Conservation (phyloP, 441 rosid species). For the Pelargonium australe region DNA sequence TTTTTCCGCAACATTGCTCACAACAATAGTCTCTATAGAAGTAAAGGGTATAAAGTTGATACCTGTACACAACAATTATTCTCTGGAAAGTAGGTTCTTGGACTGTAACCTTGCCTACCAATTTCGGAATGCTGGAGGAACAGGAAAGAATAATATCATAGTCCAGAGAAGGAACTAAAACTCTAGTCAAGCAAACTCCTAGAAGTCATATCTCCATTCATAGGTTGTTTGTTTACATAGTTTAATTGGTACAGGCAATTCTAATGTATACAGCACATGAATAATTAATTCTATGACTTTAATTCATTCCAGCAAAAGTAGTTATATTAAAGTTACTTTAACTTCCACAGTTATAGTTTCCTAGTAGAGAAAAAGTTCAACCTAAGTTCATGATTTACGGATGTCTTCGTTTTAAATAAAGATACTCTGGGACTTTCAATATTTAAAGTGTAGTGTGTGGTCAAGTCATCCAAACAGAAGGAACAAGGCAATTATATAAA, state of each 20-base stretch:
- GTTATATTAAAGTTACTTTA: no score
- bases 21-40: not conserved
- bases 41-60: slow-evolving; percentile 12
- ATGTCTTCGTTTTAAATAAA: no score
- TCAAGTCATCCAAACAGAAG: not conserved
- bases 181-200: slow-evolving; percentile 5
- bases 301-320: not conserved
- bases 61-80: slow-evolving; percentile 93
- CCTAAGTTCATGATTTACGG: no score
- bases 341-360: no score
- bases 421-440: not conserved
- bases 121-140: slow-evolving; percentile 45
- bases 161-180: slow-evolving; percentile 12
- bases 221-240: not conserved
- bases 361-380: no score
- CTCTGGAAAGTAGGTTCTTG: slow-evolving; percentile 96
- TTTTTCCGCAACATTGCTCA: not conserved
- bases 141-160: slow-evolving; percentile 20
- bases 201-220: not conserved
- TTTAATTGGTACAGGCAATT: not conserved
- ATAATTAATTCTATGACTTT: not conserved
- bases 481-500: not conserved
- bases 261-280: not conserved
- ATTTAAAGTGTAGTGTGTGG: not conserved
- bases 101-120: slow-evolving; percentile 69